Conservation (phyloP, 768 basidiomycete genomes). For the Pleurotus sapidus region DNA sequence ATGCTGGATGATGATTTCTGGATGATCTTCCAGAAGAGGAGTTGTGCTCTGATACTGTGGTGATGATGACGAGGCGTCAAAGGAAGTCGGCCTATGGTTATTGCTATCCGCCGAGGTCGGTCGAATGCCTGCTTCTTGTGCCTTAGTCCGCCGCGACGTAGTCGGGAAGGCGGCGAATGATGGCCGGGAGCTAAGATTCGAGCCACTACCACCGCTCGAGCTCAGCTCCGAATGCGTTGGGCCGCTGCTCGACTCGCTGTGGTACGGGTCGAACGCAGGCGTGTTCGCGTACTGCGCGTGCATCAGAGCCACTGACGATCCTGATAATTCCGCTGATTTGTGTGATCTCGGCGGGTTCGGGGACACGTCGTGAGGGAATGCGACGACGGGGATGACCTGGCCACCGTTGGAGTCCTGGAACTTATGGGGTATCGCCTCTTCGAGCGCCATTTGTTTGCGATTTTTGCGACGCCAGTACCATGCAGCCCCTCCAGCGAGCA, state of each 20-base stretch:
- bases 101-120: slow-evolving; percentile 1
- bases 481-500: slow-evolving; percentile 17
- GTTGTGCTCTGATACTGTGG: slow-evolving; percentile 1
- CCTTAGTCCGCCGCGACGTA: slow-evolving; percentile 14
- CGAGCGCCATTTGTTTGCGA: slow-evolving; percentile 7
- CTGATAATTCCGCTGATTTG: slow-evolving; percentile 1
- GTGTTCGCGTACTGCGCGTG: not conserved
- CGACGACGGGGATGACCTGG: slow-evolving; percentile 3
- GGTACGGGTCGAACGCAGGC: not conserved
- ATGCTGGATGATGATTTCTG: slow-evolving; percentile 38
- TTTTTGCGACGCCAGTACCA: slow-evolving; percentile 13
- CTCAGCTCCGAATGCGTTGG: slow-evolving; percentile 4
- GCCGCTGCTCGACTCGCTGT: not conserved
- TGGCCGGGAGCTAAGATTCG: not conserved
- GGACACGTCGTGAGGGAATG: not conserved
- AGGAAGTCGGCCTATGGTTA: not conserved
- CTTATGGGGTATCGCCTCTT: slow-evolving; percentile 2
- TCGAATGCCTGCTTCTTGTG: slow-evolving; percentile 16
- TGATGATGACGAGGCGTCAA: not conserved
- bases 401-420: slow-evolving; percentile 1
- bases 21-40: slow-evolving; percentile 6
- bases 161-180: slow-evolving; percentile 15
- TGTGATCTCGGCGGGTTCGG: not conserved
- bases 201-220: not conserved
- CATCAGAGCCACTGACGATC: slow-evolving; percentile 4